Conservation (phyloP, 2,329 filamentous ascomycete species). For the Emmonsia crescens region DNA sequence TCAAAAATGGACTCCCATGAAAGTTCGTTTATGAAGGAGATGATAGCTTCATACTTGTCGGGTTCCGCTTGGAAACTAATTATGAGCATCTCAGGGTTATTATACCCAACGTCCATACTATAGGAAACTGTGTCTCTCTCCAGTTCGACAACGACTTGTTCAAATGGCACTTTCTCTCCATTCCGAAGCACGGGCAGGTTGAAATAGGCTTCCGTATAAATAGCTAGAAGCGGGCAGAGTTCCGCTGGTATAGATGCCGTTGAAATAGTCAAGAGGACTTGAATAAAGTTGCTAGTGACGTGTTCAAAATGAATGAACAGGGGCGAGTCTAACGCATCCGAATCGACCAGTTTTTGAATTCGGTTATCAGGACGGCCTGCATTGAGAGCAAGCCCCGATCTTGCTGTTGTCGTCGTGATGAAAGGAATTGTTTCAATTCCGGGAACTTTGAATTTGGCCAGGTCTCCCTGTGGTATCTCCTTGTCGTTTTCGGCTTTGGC, state of each 20-base stretch:
- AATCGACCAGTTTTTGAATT: constrained; percentile 66
- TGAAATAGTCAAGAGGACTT: constrained; percentile 69
- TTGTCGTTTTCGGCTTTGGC: constrained; percentile 84
- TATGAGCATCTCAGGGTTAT: constrained; percentile 64
- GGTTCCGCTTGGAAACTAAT: constrained; percentile 79
- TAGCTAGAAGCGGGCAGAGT: constrained; percentile 68
- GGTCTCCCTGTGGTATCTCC: constrained; percentile 69
- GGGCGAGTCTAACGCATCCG: constrained; percentile 52
- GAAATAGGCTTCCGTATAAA: constrained; percentile 91
- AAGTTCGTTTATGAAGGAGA: constrained; percentile 75
- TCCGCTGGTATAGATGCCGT: constrained; percentile 68
- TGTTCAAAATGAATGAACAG: constrained; percentile 97
- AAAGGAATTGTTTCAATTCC: constrained; percentile 88
- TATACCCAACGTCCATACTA: constrained; percentile 55
- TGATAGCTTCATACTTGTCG: constrained; percentile 71
- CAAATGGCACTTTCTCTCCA: constrained; percentile 70
- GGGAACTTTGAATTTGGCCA: constrained; percentile 73
- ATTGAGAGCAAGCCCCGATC: constrained; percentile 64
- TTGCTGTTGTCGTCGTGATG: constrained; percentile 74
- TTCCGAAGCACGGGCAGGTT: constrained; percentile 73
- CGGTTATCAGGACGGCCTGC: constrained; percentile 57
- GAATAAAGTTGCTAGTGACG: constrained; percentile 84
- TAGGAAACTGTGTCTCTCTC: constrained; percentile 89
- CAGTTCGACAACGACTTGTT: constrained; percentile 81
- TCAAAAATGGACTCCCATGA: constrained; percentile 88